Base-by-base conservation (phyloP, 1,284 basidiomycete genomes). In the Rhodotorula mucilaginosa region DNA sequence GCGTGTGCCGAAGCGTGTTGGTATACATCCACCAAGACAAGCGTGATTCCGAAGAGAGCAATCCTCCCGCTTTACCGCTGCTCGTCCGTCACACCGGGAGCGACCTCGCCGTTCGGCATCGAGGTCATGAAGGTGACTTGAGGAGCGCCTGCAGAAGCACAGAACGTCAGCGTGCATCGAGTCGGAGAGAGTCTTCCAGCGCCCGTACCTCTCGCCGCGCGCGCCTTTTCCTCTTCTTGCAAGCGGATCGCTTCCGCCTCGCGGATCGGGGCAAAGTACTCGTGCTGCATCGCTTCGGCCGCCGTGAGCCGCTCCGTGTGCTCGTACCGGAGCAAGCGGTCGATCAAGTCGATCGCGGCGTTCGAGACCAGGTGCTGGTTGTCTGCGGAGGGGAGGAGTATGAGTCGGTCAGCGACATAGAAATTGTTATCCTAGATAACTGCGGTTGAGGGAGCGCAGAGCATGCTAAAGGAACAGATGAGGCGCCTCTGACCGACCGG, bases 261-360 rank as follows among this genome's bases (percentile, higher is more conserved):
- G 49, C 69, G 39, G 10, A 76, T 73, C 2, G 58, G 52, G 29
- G 52, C 89, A 79, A 97, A 97, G 83, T 96, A 97, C 49, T 90
- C 85, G 79, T 97, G 93, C 29, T 84, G 85, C 82, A 95, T 92
- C 15, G 91, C 91, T 82, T 97, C 94, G 76, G 88, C 86, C 59
- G 96, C 96, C 39, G 96, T 99, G 73, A 97, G 85, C 67, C 96
- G 88, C 34, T 57, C 93, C 44, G 51, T 47, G 81, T 98, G 96
- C 81, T 98, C 93, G 81, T 98, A 99, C 61, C 92, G 88, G 79
- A 99, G 86, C 60, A 99, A 85, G 83, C 95, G 95, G 84, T 99
- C 96, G 73, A 99, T 83, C 80, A 98, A 90, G 84, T 98, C 94
- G 66, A 83, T 79, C 34, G 93, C 93, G 80, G 96, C 93, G 81